A percentile compares a stretch with the other conserved stretches of the same genome.
Conservation (phyloP, 179 eudicot species). For the Heliamphora pulchella region DNA sequence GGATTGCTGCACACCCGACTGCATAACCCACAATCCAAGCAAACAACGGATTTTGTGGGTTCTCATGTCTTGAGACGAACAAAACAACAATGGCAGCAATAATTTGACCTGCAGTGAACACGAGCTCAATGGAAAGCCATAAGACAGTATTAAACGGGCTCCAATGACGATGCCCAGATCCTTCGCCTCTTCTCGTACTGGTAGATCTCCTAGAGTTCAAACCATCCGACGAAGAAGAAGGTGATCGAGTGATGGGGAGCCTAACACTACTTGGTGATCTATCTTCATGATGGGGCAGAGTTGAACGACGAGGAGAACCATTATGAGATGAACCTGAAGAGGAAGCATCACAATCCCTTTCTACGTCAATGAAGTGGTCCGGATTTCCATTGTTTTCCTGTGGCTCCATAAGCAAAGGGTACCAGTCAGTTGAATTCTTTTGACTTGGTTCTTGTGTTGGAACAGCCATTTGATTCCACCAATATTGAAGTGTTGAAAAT, state of each 20-base stretch:
- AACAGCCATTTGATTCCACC: conserved; percentile 37
- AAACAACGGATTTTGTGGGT: conserved; percentile 74
- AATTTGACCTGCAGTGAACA: conserved; percentile 61
- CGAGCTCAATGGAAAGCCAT: conserved; percentile 63
- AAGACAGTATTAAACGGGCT: conserved; percentile 65
- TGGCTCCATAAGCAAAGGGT: conserved; percentile 68
- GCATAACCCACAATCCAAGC: conserved; percentile 83
- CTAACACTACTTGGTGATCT: conserved; percentile 29
- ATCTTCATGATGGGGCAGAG: conserved; percentile 28
- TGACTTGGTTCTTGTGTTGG: conserved; percentile 38
- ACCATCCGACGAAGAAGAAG: conserved; percentile 27
- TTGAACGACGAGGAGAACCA: conserved; percentile 24
- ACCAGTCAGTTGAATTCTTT: conserved; percentile 47
- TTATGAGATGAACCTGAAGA: conserved; percentile 35
- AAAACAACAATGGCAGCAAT: conserved; percentile 64
- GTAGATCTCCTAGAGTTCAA: conserved; percentile 40
- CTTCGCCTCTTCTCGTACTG: conserved; percentile 44
- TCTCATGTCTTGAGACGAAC: conserved; percentile 53
- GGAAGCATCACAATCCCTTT: conserved; percentile 44
- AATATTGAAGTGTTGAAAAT: conserved; percentile 10
- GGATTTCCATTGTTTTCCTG: conserved; percentile 29
- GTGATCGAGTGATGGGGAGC: conserved; percentile 23
- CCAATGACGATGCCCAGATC: conserved; percentile 54
- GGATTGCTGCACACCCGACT: conserved; percentile 57
- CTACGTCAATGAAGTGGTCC: conserved; percentile 61